Base-by-base conservation (phyloP, 345 rosid species). In the Eucalyptus curtisii region DNA sequence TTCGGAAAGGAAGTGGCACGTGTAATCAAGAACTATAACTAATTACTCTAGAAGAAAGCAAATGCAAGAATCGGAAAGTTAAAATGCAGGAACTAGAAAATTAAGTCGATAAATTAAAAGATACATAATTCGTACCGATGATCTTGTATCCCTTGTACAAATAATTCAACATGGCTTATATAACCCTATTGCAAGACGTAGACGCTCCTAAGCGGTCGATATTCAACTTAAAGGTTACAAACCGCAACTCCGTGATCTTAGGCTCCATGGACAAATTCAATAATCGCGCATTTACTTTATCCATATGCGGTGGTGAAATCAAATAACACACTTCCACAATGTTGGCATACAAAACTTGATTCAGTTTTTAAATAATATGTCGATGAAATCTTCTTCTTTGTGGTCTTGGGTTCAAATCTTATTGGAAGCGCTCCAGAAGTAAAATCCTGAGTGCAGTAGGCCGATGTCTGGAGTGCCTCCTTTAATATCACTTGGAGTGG, bases 281-380 rank as follows among this genome's bases (percentile, higher is more conserved):
- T 25, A 31, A 25, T 59, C 15, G 0, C 7, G 0, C 66, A 59
- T 25, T 10, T 4, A 59, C 66, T 11, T 59, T 59, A 10, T 59
- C 31, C 8, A 13, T 31, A 68, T 31, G 79, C 0, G 3, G 31
- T 31, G 61, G 61, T 55, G 61, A 68, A 31, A 68, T 16, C 42
- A 31, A 16, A 31, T 16, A 31, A 64, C 20, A 31, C 22, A 31
- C 42, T 31, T 68, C 79, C 79, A 31, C 12, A 68, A 68, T 68
- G 1, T 68, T 8, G 11, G 22, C 13, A 68, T 68, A 8, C 40
- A 64, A 64, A 64, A n/a, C 37, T n/a, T n/a, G 76, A 64, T 64
- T n/a, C 6, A 1, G 0, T 31, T 31, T 31, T 16, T 2, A 31
- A 66, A 16, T 68, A 68, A 0, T 10, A 68, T 8, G 24, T 8